A percentile compares a stretch with the other conserved stretches of the same genome.
Evolutionary conservation across 495 filamentous ascomycete species (phyloP).

Genomic region (Xylaria longipes): DNA sequence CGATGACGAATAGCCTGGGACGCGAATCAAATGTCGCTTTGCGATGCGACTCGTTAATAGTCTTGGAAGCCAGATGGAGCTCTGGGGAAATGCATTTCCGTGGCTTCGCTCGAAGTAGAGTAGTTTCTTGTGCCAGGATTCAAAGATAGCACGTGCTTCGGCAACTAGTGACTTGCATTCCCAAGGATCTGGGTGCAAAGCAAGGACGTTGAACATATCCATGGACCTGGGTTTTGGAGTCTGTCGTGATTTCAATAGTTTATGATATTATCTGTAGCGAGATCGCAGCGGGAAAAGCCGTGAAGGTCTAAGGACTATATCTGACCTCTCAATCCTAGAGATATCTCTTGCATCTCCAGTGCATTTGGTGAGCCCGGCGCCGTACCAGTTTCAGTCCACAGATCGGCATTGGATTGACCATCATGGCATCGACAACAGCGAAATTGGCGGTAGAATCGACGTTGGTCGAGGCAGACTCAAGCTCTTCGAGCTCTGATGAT

Average conservation of each 20-base stretch:
- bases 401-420: neutral
- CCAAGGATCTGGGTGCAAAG: neutral
- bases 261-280: constrained; percentile 30
- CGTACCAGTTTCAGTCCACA: neutral
- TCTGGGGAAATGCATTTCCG: neutral
- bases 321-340: neutral
- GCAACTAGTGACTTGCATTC: neutral
- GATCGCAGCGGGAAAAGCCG: neutral
- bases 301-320: neutral
- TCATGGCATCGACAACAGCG: constrained; percentile 33
- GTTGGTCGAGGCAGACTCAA: constrained; percentile 26
- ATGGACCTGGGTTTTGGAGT: constrained; percentile 18
- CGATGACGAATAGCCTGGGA: constrained; percentile 14
- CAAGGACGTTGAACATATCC: constrained; percentile 9
- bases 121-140: neutral
- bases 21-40: neutral
- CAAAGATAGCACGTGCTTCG: neutral
- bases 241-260: constrained; percentile 35
- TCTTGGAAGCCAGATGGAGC: neutral
- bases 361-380: neutral
- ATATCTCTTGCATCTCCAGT: neutral
- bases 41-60: neutral
- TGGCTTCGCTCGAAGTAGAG: neutral
- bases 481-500: constrained; percentile 35
- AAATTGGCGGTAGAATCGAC: constrained; percentile 33